Evolutionary conservation across 352 stramenopile species (phyloP), one percentile per base, ranked within the genome.

Genomic region (Phytopythium helicoides): DNA sequence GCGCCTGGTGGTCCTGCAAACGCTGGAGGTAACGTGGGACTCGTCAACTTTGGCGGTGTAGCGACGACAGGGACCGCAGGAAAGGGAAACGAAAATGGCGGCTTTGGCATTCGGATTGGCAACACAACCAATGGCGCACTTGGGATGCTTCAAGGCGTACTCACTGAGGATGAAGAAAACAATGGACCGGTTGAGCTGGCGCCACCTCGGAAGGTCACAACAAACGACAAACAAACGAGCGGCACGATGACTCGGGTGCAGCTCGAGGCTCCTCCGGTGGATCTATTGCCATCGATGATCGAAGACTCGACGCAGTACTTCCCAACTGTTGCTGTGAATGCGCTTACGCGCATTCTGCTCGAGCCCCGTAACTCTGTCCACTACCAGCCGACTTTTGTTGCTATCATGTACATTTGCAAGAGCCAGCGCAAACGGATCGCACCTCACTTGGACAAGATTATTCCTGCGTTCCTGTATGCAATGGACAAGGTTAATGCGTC

Each of bases 351-450:
- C n/a, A 98, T 99, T 48, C 85, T 99, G n/a, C 81, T 96, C 21
- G 96, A 99, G 62, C 79, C 92, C 31, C 95, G 92, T 25, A 91
- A 99, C 39, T 95, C 92, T 22, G 92, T 96, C 18, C 95, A 99
- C 52, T 98, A 99, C 62, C 87, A 97, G 26, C 97, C 96, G 52
- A 97, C 97, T 5, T 98, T 99, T 56, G 96, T 99, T 46, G 95
- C 97, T 18, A 94, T 99, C 47, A 99, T 98, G 83, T 98, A 98
- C 60, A 99, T 99, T 58, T 99, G 98, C 74, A 97, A 98, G 65
- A 95, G 85, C 42, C 85, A 99, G 33, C 92, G 94, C 0, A 82
- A 98, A 36, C 84, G 87, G 28, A 98, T 97, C 59, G 94, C 96
- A 10, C 88, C 87, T 16, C 99, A 99, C 62, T 73, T 99, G 21